A percentile compares a stretch with the other conserved stretches of the same genome.
Conservation (phyloP, 2,329 filamentous ascomycete species). For the Setomelanomma holmii region DNA sequence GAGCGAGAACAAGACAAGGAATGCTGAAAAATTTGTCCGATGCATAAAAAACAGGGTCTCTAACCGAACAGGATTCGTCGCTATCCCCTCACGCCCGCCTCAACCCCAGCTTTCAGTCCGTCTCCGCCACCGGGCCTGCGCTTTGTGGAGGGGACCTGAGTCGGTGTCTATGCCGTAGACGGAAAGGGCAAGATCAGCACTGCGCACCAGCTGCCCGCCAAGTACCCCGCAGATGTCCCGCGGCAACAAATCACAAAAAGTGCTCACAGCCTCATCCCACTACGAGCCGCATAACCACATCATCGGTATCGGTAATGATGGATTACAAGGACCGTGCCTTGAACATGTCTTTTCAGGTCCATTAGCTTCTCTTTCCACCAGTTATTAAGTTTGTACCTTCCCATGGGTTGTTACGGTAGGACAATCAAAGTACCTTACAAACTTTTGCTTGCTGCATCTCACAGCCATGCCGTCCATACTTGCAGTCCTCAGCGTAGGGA, state of each 20-base stretch:
- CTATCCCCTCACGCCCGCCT: background rate
- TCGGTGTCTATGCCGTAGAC: background rate
- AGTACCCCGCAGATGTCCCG: background rate
- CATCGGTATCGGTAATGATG: background rate
- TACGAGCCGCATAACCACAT: background rate
- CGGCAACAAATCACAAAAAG: background rate
- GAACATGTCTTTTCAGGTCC: background rate
- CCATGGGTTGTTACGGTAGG: background rate
- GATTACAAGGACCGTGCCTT: background rate
- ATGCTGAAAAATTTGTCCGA: background rate
- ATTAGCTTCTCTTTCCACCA: background rate
- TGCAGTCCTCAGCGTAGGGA: conserved; percentile 12
- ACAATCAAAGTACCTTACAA: background rate
- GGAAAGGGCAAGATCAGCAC: background rate
- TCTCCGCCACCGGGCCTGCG: background rate
- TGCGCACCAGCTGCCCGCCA: background rate
- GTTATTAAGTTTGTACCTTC: background rate
- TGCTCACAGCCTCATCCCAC: background rate
- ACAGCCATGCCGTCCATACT: conserved; percentile 15
- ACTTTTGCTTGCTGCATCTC: background rate
- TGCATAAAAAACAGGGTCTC: background rate
- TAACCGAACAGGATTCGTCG: background rate
- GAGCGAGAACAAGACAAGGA: background rate
- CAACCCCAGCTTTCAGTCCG: background rate
- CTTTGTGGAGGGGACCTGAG: background rate